Evolutionary conservation across 129 eudicot species (phyloP).

Genomic region (Helianthus tuberosus): DNA sequence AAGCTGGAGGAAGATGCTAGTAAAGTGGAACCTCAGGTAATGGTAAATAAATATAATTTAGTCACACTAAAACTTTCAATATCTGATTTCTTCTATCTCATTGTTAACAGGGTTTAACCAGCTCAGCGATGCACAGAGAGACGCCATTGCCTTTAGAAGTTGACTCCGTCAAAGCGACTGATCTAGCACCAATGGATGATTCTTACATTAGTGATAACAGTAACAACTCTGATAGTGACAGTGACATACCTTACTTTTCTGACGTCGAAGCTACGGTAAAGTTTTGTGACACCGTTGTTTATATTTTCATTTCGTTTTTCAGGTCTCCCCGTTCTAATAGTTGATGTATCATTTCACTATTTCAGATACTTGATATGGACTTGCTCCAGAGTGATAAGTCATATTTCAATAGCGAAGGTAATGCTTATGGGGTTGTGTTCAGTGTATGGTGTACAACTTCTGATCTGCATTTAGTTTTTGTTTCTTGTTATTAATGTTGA

Average conservation of each 20-base stretch:
- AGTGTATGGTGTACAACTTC: no score
- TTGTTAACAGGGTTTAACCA: conserved; percentile 48
- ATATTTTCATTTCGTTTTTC: conserved; percentile 23
- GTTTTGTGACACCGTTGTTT: conserved; percentile 12
- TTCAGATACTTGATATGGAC: conserved; percentile 92
- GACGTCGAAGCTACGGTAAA: conserved; percentile 93
- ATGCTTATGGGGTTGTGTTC: neutral
- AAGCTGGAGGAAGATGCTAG: conserved; percentile 41
- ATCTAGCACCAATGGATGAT: conserved; percentile 49
- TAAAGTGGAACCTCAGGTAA: conserved; percentile 55
- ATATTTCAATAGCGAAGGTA: conserved; percentile 56
- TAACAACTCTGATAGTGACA: conserved; percentile 64
- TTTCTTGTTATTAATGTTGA: conserved; percentile 8
- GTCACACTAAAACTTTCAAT: neutral
- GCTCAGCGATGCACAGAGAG: conserved; percentile 37
- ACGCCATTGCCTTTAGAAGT: conserved; percentile 41
- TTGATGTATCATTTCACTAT: conserved; percentile 43
- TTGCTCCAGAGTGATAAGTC: conserved; percentile 60
- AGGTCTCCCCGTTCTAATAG: conserved; percentile 3
- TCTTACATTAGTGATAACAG: conserved; percentile 55
- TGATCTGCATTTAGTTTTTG: conserved; percentile 3
- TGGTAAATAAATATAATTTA: neutral
- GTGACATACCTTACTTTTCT: conserved; percentile 85
- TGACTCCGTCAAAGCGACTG: conserved; percentile 39
- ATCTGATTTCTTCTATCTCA: neutral